A percentile compares a stretch with the other conserved stretches of the same genome.
Conservation (phyloP, 139 green algal species). For the Astrephomene gubernaculifera region DNA sequence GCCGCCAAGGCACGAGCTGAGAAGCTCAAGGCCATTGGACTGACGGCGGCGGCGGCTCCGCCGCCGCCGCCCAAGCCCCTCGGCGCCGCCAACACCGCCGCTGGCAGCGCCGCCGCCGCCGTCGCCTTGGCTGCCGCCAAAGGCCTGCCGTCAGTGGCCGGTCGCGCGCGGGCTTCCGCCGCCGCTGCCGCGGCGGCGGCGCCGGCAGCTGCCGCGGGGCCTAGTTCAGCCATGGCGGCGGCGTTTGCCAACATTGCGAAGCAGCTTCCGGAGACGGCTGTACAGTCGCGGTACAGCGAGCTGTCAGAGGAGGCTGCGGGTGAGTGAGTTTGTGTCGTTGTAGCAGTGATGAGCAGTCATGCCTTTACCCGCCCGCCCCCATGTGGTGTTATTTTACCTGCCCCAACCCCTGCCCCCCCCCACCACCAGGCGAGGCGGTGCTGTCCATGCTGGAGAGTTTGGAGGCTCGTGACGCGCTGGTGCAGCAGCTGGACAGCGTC, state of each 20-base stretch:
- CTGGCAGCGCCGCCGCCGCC: background rate
- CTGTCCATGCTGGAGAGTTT: conserved; percentile 41
- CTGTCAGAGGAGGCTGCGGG: conserved; percentile 22
- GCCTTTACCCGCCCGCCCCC: background rate
- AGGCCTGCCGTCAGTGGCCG: background rate
- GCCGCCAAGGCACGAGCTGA: conserved; percentile 2
- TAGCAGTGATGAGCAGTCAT: no score
- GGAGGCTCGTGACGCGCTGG: conserved; percentile 51
- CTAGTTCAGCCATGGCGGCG: conserved; percentile 17
- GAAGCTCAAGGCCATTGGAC: conserved; percentile 5
- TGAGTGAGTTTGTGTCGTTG: background rate
- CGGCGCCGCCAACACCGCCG: background rate
- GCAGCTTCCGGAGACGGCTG: background rate
- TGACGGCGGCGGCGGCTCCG: background rate
- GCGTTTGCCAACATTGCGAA: conserved; percentile 37
- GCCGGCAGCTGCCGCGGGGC: background rate
- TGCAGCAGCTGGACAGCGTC: conserved; percentile 50
- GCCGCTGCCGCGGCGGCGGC: background rate
- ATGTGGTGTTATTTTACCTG: no score
- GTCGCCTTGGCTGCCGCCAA: background rate
- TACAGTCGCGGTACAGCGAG: conserved; percentile 7
- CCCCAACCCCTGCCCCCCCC: background rate
- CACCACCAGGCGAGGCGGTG: conserved; percentile 4
- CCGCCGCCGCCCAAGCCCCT: conserved; percentile 11
- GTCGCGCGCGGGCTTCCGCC: background rate